Evolutionary conservation across 2,329 filamentous ascomycete species (phyloP).

Genomic region (Cryphonectria naterciae): DNA sequence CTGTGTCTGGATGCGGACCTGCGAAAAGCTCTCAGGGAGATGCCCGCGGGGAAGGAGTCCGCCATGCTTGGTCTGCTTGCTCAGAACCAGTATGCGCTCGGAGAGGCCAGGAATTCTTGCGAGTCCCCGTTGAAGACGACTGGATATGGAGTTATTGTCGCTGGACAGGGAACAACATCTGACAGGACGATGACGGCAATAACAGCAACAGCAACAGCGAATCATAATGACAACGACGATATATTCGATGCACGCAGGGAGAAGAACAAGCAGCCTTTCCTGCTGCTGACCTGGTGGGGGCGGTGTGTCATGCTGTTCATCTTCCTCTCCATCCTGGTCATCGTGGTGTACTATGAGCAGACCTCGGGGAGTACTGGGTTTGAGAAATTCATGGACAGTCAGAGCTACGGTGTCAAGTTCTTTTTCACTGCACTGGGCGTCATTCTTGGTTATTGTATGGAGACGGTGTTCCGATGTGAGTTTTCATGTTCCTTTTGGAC

Average conservation of each 20-base stretch:
- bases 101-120: neutral
- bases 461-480: constrained; percentile 21
- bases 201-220: too few relatives aligned
- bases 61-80: constrained; percentile 4
- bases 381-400: constrained; percentile 46
- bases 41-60: neutral
- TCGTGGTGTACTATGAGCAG: constrained; percentile 43
- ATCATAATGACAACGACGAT: neutral
- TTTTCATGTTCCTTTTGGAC: neutral
- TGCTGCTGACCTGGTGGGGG: constrained; percentile 34
- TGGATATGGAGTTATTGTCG: constrained; percentile 19
- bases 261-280: constrained; percentile 32
- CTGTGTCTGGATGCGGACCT: constrained; percentile 35
- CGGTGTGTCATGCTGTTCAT: constrained; percentile 35
- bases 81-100: constrained; percentile 4
- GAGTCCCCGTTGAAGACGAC: neutral
- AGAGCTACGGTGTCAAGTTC: constrained; percentile 45
- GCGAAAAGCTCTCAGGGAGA: neutral
- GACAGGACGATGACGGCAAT: too few relatives aligned
- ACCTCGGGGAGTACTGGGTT: constrained; percentile 42
- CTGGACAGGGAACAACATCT: neutral
- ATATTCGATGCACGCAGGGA: neutral
- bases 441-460: constrained; percentile 33
- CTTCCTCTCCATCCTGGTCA: constrained; percentile 38
- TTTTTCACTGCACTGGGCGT: constrained; percentile 46